Evolutionary conservation across 208 protist genomes (phyloP).

Genomic region (Endotrypanum monterogeii): DNA sequence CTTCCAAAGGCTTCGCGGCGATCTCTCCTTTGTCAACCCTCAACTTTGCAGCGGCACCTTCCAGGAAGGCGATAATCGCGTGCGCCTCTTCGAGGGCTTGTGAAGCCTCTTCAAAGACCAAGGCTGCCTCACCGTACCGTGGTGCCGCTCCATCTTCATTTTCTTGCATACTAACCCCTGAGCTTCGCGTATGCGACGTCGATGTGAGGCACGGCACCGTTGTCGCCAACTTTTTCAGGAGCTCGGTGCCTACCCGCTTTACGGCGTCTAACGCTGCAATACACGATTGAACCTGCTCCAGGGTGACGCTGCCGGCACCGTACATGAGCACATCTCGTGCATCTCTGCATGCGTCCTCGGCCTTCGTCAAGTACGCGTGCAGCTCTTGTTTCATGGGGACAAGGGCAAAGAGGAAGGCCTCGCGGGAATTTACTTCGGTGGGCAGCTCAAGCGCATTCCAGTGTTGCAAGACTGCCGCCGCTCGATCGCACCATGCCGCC

Average conservation of each 20-base stretch:
- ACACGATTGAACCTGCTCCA: slow-evolving; percentile 16
- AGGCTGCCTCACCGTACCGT: slow-evolving; percentile 16
- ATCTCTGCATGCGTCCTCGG: slow-evolving; percentile 17
- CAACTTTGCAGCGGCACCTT: slow-evolving; percentile 11
- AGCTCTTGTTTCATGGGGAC: slow-evolving; percentile 18
- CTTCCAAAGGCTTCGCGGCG: not conserved
- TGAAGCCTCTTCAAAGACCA: slow-evolving; percentile 19
- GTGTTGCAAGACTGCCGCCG: slow-evolving; percentile 5
- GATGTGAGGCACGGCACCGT: not conserved
- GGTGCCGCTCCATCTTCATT: not conserved
- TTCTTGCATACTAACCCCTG: not conserved
- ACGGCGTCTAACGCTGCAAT: slow-evolving; percentile 21
- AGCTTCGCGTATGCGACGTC: not conserved
- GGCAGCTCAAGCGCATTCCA: slow-evolving; percentile 18
- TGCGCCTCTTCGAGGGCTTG: slow-evolving; percentile 29
- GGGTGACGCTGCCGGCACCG: slow-evolving; percentile 13
- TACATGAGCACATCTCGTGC: slow-evolving; percentile 25
- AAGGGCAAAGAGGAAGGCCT: slow-evolving; percentile 9
- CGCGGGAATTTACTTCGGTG: not conserved
- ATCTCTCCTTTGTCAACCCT: slow-evolving; percentile 10
- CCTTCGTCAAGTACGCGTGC: slow-evolving; percentile 18
- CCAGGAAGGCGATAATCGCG: slow-evolving; percentile 16
- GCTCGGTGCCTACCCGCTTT: slow-evolving; percentile 6
- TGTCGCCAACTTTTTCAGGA: not conserved
- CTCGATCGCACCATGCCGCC: slow-evolving; percentile 18